Evolutionary conservation across 345 rosid species (phyloP).

Genomic region (Noccaea bulbosa): DNA sequence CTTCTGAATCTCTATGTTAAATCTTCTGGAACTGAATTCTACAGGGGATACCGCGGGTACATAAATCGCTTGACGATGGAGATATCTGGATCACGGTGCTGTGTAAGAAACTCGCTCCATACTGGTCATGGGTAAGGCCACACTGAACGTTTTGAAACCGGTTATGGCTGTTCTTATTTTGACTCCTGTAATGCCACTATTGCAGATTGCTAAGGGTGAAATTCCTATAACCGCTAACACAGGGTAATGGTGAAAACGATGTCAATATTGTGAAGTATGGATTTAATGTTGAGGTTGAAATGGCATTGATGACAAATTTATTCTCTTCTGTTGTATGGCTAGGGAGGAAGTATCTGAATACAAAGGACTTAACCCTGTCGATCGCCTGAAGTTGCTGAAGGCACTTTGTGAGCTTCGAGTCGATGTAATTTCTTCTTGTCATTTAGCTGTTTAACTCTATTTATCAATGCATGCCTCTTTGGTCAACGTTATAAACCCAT

Average conservation of each 20-base stretch:
- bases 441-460: slow-evolving; percentile 20
- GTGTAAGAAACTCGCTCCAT: slow-evolving; percentile 68
- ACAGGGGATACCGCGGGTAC: slow-evolving; percentile 78
- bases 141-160: neutral
- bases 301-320: slow-evolving; percentile 19
- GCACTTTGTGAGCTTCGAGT: slow-evolving; percentile 91
- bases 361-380: slow-evolving; percentile 60
- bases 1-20: slow-evolving; percentile 12
- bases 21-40: slow-evolving; percentile 1
- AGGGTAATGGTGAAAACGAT: slow-evolving; percentile 52
- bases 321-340: slow-evolving; percentile 37
- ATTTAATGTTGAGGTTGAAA: slow-evolving; percentile 10
- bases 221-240: slow-evolving; percentile 60
- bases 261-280: slow-evolving; percentile 6
- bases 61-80: slow-evolving; percentile 54
- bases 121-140: slow-evolving; percentile 87
- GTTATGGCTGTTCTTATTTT: neutral
- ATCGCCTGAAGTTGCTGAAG: slow-evolving; percentile 66
- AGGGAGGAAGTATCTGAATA: slow-evolving; percentile 71
- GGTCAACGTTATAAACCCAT: neutral
- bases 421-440: slow-evolving; percentile 50
- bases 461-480: slow-evolving; percentile 13
- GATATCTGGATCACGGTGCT: slow-evolving; percentile 82
- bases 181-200: slow-evolving; percentile 4
- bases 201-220: slow-evolving; percentile 83